Evolutionary conservation across 2,329 filamentous ascomycete genomes (phyloP).

Genomic region (Ramularia endophylla): DNA sequence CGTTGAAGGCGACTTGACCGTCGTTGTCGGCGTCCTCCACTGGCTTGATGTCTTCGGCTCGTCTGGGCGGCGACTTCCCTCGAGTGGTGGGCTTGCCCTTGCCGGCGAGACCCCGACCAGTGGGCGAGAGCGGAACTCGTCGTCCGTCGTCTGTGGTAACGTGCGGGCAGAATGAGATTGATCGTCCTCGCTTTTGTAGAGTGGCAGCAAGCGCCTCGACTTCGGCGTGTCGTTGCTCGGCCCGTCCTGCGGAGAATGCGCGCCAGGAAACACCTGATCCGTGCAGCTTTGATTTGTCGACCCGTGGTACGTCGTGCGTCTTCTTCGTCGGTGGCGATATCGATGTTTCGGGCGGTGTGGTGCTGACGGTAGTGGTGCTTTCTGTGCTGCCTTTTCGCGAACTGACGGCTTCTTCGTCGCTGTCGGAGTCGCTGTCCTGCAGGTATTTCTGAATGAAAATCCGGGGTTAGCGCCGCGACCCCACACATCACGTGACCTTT

Average conservation of each 20-base stretch:
- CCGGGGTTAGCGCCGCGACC: conserved; percentile 14
- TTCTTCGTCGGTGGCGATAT: conserved; percentile 8
- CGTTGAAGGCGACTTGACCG: conserved; percentile 24
- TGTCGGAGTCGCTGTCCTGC: conserved; percentile 27
- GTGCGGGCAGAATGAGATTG: conserved; percentile 29
- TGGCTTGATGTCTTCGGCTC: conserved; percentile 23
- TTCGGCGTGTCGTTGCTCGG: conserved; percentile 29
- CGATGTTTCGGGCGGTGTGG: conserved; percentile 2
- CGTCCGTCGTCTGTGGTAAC: conserved; percentile 31
- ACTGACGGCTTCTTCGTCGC: conserved; percentile 26
- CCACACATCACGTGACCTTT: conserved; percentile 15
- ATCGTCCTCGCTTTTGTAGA: conserved; percentile 28
- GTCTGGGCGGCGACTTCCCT: conserved; percentile 27
- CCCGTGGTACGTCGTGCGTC: conserved; percentile 25
- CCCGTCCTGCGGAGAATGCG: conserved; percentile 29
- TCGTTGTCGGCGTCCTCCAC: conserved; percentile 25
- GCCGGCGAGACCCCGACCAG: conserved; percentile 10
- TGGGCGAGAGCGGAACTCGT: conserved; percentile 24
- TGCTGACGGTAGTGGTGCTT: conserved; percentile 9
- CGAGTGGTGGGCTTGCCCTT: conserved; percentile 10
- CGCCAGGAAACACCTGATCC: conserved; percentile 31
- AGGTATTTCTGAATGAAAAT: conserved; percentile 26
- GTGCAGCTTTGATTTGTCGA: conserved; percentile 29
- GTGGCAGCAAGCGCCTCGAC: conserved; percentile 29
- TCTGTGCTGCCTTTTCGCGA: conserved; percentile 26